Percentiles rank a stretch among this genome's conserved stretches.
phyloP scores from a whole-genome alignment of 768 basidiomycete genomes.

The Podaxis sp. region DNA sequence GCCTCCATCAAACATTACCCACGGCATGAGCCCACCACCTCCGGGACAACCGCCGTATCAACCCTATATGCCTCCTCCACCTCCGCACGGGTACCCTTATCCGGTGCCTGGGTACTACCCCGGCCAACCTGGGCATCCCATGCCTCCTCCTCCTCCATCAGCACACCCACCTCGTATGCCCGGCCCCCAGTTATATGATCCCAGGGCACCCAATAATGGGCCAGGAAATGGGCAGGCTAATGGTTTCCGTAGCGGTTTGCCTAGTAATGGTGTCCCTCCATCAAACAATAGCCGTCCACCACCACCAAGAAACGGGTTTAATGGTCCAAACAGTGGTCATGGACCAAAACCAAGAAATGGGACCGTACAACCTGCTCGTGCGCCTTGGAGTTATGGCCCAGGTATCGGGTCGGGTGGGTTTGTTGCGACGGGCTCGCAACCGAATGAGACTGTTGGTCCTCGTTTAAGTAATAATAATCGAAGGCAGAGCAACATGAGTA shows the following conservation, averaged over 20 bases:
- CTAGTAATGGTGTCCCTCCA: conserved; percentile 30
- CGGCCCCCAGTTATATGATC: conserved; percentile 5
- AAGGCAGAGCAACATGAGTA: conserved; percentile 52
- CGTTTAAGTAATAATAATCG: conserved; percentile 52
- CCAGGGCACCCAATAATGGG: conserved; percentile 17
- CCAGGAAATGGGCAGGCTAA: conserved; percentile 25
- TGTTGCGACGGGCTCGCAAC: conserved; percentile 26
- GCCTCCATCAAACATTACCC: conserved; percentile 16
- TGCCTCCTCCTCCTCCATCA: conserved; percentile 21
- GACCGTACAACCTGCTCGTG: conserved; percentile 40
- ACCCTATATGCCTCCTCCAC: conserved; percentile 20
- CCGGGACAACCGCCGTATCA: conserved; percentile 21
- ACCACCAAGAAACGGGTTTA: conserved; percentile 22
- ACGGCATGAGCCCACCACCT: conserved; percentile 17
- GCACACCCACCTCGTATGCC: conserved; percentile 13
- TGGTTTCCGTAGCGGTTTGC: conserved; percentile 6
- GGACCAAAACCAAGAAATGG: conserved; percentile 30
- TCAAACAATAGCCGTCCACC: conserved; percentile 30
- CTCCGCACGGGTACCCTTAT: conserved; percentile 19
- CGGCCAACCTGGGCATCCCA: conserved; percentile 17
- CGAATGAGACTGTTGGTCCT: conserved; percentile 62
- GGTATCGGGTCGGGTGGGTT: conserved; percentile 53
- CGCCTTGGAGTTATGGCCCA: conserved; percentile 73
- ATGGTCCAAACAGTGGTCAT: conserved; percentile 25
- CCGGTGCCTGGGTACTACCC: conserved; percentile 22